Conservation (phyloP, 192 early-diverging fungal species). For the Linderina pennispora region DNA sequence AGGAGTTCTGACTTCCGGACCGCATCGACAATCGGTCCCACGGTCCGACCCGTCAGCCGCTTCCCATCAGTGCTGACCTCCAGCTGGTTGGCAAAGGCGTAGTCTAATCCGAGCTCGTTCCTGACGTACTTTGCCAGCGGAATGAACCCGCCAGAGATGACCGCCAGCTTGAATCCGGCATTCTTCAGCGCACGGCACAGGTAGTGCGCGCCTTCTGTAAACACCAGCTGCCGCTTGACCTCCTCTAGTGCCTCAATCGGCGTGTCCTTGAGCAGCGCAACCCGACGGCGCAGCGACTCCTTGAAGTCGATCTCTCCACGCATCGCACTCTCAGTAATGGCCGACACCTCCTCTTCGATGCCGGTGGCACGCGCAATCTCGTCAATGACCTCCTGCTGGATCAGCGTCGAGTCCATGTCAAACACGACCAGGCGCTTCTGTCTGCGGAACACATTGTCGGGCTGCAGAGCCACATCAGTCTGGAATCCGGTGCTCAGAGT, state of each 20-base stretch:
- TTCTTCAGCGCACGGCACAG: constrained; percentile 85
- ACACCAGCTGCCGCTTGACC: constrained; percentile 69
- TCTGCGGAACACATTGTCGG: constrained; percentile 77
- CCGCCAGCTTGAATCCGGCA: constrained; percentile 92
- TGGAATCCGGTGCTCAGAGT: constrained; percentile 62
- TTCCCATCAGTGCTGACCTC: constrained; percentile 79
- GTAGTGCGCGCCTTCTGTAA: constrained; percentile 88
- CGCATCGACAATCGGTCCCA: constrained; percentile 88
- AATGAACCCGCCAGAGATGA: constrained; percentile 95
- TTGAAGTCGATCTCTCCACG: constrained; percentile 98
- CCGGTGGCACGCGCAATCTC: constrained; percentile 92
- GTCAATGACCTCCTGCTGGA: constrained; percentile 99
- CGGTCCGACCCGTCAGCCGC: constrained; percentile 77
- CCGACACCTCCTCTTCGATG: constrained; percentile 85
- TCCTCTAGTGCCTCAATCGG: constrained; percentile 72
- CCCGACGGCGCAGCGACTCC: constrained; percentile 83
- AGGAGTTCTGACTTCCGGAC: constrained; percentile 90
- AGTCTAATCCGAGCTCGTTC: constrained; percentile 84
- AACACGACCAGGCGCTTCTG: constrained; percentile 95
- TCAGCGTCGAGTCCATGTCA: constrained; percentile 99
- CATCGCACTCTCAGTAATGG: constrained; percentile 95
- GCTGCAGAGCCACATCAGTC: constrained; percentile 83
- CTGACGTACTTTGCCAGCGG: constrained; percentile 92
- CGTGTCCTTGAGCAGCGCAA: constrained; percentile 81
- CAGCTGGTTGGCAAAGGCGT: constrained; percentile 97